Evolutionary conservation across 345 rosid genomes (phyloP).

Genomic region (Luvunga scandens): DNA sequence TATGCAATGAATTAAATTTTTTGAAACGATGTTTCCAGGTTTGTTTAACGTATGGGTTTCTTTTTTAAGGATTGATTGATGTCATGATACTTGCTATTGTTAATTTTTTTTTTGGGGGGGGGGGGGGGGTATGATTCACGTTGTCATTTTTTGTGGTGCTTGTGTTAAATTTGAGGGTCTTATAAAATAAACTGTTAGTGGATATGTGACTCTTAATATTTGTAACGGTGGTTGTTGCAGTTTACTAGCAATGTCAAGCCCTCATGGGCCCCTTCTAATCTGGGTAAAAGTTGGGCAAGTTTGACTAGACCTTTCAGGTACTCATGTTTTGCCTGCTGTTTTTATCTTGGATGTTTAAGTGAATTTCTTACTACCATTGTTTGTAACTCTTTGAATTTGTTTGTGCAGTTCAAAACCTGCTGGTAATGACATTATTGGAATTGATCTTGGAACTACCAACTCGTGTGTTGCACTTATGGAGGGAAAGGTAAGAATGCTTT

Average conservation of each 20-base stretch:
- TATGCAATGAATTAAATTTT: background rate
- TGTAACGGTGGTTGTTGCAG: constrained; percentile 29
- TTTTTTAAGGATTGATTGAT: background rate
- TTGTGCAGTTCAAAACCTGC: constrained; percentile 69
- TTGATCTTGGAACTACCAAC: constrained; percentile 96
- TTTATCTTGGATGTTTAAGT: background rate
- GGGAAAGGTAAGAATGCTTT: constrained; percentile 60
- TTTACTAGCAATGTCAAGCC: constrained; percentile 45
- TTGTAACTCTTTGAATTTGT: background rate
- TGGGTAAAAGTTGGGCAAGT: constrained; percentile 47
- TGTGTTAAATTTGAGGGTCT: too few species aligned
- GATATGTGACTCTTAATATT: background rate
- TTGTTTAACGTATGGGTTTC: background rate
- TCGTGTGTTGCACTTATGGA: constrained; percentile 99
- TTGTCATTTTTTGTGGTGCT: too few species aligned
- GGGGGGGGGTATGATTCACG: too few species aligned
- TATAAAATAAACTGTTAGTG: too few species aligned
- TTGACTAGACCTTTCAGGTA: constrained; percentile 83
- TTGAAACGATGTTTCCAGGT: background rate
- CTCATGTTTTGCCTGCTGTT: too few species aligned
- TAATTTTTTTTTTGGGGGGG: background rate
- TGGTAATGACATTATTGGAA: constrained; percentile 87
- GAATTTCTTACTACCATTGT: background rate
- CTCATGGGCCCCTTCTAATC: constrained; percentile 36
- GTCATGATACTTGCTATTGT: background rate